Percentiles rank a stretch among this genome's conserved stretches.
These are phyloP conservation scores for Solanum peruvianum DNA, from an alignment of 257 asterid genomes.

Conservation along the genomic window DNA sequence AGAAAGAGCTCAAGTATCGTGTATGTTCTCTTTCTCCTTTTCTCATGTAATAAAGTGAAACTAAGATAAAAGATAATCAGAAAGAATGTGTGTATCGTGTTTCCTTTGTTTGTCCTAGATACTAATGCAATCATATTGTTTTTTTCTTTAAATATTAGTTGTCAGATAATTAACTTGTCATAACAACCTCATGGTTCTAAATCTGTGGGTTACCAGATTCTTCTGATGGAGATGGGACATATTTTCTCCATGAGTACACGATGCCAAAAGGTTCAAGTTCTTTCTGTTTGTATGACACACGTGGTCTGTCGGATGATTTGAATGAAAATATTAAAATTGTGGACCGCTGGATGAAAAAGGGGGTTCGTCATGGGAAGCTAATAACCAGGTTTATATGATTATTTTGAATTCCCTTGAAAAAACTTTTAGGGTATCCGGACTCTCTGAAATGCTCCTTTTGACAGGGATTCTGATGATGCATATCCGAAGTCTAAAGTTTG, in stretches of 20 bases:
- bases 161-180: background rate
- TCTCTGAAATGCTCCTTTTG: background rate
- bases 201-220: constrained; percentile 22
- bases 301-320: constrained; percentile 38
- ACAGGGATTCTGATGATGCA: constrained; percentile 49
- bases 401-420: background rate
- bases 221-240: constrained; percentile 52
- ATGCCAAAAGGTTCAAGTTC: constrained; percentile 57
- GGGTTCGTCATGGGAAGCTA: constrained; percentile 58
- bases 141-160: background rate
- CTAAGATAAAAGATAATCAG: background rate
- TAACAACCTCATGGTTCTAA: background rate
- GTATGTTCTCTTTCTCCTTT: constrained; percentile 16
- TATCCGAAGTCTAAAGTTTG: constrained; percentile 28
- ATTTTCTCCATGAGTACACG: constrained; percentile 44
- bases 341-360: constrained; percentile 51
- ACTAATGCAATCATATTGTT: background rate
- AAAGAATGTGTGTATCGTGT: background rate
- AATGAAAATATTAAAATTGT: constrained; percentile 35
- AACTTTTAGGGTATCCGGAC: background rate
- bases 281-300: constrained; percentile 62
- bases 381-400: constrained; percentile 34
- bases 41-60: background rate
- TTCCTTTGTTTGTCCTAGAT: background rate
- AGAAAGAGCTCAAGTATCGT: constrained; percentile 68